Percentiles rank a stretch among this genome's conserved stretches.
Evolutionary conservation across 139 green algal species (phyloP).

Genomic region (Picochlorum sp.): DNA sequence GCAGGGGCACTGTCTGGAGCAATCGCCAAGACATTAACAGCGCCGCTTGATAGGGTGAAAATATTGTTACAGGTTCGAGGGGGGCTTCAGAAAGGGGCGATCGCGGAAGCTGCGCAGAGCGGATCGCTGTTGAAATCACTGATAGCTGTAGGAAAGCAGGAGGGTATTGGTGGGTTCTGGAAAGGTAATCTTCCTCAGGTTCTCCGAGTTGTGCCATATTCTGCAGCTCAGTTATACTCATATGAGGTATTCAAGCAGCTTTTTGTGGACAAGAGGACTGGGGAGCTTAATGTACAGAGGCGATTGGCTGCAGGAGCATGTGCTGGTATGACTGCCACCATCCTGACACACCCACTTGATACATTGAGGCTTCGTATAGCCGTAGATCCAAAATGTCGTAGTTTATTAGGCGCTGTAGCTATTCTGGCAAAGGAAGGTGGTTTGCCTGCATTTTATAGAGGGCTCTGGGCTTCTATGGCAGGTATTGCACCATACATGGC

Average conservation of each 20-base stretch:
- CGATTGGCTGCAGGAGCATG: conserved; percentile 55
- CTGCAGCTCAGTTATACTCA: conserved; percentile 51
- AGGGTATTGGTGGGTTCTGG: conserved; percentile 75
- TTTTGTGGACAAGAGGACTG: conserved; percentile 29
- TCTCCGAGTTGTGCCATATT: conserved; percentile 70
- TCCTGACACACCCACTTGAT: conserved; percentile 74
- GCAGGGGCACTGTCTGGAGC: conserved; percentile 68
- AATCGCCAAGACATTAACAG: conserved; percentile 69
- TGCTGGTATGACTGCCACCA: conserved; percentile 62
- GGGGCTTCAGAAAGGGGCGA: conserved; percentile 35
- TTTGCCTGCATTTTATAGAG: conserved; percentile 53
- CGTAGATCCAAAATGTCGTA: conserved; percentile 54
- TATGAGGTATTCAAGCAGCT: conserved; percentile 65
- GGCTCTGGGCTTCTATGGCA: conserved; percentile 55
- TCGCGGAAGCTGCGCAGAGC: conserved; percentile 39
- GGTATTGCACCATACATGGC: conserved; percentile 79
- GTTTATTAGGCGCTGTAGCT: conserved; percentile 35
- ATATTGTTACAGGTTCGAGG: conserved; percentile 55
- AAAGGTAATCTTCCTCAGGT: conserved; percentile 75
- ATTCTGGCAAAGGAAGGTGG: conserved; percentile 50
- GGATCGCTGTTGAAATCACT: conserved; percentile 52
- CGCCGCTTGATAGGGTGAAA: conserved; percentile 76
- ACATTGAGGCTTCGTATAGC: conserved; percentile 66
- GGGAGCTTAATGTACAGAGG: conserved; percentile 45
- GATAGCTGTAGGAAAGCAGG: conserved; percentile 56